phyloP scores from a whole-genome alignment of 2,329 filamentous ascomycete species.

The Ophiostoma piceae region DNA sequence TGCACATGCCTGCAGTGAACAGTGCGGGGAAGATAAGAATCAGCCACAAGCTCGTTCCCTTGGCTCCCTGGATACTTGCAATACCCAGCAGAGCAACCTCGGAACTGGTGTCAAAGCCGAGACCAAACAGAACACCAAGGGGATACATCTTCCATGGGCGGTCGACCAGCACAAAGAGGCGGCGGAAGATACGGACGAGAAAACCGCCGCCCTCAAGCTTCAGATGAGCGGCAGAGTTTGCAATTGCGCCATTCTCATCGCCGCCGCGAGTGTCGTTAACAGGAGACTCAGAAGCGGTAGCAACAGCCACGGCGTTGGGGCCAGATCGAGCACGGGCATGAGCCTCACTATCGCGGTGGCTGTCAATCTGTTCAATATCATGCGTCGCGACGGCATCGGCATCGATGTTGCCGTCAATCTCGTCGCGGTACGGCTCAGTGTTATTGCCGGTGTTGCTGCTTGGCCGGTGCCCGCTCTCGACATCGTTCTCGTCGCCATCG shows the following conservation, averaged over 20 bases:
- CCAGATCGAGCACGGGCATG: neutral
- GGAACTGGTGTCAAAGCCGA: constrained; percentile 93
- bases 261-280: neutral
- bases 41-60: constrained; percentile 86
- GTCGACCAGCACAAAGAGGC: constrained; percentile 68
- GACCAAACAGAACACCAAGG: constrained; percentile 77
- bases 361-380: constrained; percentile 19
- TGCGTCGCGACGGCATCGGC: constrained; percentile 23
- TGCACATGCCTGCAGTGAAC: constrained; percentile 93
- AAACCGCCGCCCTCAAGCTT: constrained; percentile 73
- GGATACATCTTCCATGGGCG: constrained; percentile 95
- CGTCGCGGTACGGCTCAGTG: constrained; percentile 9
- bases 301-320: constrained; percentile 18
- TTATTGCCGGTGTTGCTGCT: neutral
- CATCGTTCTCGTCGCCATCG: constrained; percentile 30
- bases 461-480: constrained; percentile 27
- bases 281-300: constrained; percentile 20
- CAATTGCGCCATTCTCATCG: constrained; percentile 20
- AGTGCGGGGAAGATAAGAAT: constrained; percentile 87
- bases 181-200: constrained; percentile 64
- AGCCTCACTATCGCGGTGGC: neutral
- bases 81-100: constrained; percentile 91
- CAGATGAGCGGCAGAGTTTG: constrained; percentile 45
- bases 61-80: constrained; percentile 75
- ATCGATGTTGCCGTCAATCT: neutral